These are phyloP conservation scores for Linum tenue DNA, from an alignment of 345 rosid genomes.

Conservation along the genomic window DNA sequence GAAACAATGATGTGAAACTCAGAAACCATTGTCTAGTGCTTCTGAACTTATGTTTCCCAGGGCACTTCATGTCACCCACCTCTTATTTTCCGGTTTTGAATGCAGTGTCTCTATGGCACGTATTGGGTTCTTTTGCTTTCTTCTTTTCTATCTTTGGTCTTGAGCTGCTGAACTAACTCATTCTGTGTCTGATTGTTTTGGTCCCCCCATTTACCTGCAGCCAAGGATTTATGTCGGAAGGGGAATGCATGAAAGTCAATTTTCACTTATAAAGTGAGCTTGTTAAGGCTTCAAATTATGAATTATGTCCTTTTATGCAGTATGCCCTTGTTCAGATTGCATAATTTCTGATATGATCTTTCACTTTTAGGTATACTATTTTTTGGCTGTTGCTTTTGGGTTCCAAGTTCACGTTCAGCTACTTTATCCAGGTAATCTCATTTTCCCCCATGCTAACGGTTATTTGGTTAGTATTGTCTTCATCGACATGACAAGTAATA, in stretches of 20 bases:
- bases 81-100: not conserved
- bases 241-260: constrained; percentile 51
- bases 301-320: not conserved
- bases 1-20: not conserved
- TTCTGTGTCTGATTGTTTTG: not conserved
- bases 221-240: constrained; percentile 51
- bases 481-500: not conserved
- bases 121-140: not conserved
- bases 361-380: constrained; percentile 40
- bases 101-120: not conserved
- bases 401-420: constrained; percentile 51
- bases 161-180: not conserved
- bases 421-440: constrained; percentile 39
- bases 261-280: constrained; percentile 45
- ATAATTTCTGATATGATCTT: not conserved
- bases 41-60: not conserved
- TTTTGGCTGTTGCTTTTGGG: constrained; percentile 47
- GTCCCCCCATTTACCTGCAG: constrained; percentile 17
- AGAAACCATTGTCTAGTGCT: not conserved
- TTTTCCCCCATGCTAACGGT: constrained; percentile 6
- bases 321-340: not conserved
- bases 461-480: not conserved
- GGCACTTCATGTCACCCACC: not conserved
- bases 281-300: not conserved
- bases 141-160: not conserved